Base-by-base conservation (phyloP, 768 basidiomycete genomes). In the Lentinula sp. region DNA sequence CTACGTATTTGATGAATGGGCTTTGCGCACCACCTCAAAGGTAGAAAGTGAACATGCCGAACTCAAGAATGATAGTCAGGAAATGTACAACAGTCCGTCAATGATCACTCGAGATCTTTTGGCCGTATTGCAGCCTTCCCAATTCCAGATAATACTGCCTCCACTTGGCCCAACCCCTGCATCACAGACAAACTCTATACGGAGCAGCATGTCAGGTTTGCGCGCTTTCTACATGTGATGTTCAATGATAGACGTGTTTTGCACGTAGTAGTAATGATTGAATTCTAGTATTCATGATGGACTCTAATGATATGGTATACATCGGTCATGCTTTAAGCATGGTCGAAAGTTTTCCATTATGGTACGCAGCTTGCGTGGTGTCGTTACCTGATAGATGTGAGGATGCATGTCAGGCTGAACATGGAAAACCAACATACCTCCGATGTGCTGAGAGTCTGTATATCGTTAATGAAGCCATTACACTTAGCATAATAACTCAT, bases 361-460 rank as follows among this genome's bases (percentile, higher is more conserved):
- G 55, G 54, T 56, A 61, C 45, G 60, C 60, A 56, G 53, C 60
- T 28, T 61, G 60, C n/a, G 53, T 48, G 18, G 32, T 18, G 43
- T 56, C 53, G 46, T 61, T 61, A 12, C 60, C 59, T 59, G 28
- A 9, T 51, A 9, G 35, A n/a, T 51, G 43, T 13, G n/a, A 9
- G 28, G 1, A 28, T 28, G 28, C 3, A 48, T 48, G 23, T 28
- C 8, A 7, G 5, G 28, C 7, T 33, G 41, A 15, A 35, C 8
- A 28, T 43, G 41, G 51, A 28, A 56, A 54, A 3, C 20, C 18
- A 35, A 15, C 64, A 46, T 36, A 70, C 69, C 75, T 36, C 76
- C 76, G 39, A 77, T 66, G 56, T 77, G 76, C 65, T 73, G 66
- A 64, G 74, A 67, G 63, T 75, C 73, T 76, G 35, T 8, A 50